Conservation (phyloP, 768 basidiomycete species). For the Galerina sulciceps region DNA sequence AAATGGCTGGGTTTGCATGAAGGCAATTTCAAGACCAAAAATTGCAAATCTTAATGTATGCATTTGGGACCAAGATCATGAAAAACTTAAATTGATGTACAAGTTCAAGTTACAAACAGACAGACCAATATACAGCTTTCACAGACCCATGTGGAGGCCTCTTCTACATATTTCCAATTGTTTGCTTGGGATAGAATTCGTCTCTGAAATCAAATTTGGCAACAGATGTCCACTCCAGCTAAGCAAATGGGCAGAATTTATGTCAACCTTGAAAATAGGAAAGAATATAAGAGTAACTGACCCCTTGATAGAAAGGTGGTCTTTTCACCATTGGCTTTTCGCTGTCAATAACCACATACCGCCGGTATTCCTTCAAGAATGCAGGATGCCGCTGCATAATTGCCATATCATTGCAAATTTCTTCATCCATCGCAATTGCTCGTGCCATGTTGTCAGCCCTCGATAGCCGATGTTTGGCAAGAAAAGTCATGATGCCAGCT, state of each 20-base stretch:
- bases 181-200: constrained; percentile 45
- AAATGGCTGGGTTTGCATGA: constrained; percentile 3
- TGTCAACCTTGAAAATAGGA: background rate
- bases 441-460: constrained; percentile 32
- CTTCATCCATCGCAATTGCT: constrained; percentile 41
- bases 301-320: constrained; percentile 37
- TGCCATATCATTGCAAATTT: constrained; percentile 52
- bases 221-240: constrained; percentile 63
- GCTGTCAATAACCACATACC: constrained; percentile 64
- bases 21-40: background rate
- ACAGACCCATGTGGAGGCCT: too few relatives aligned
- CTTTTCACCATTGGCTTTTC: constrained; percentile 29
- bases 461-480: constrained; percentile 14
- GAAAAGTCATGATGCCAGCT: constrained; percentile 45
- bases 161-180: background rate
- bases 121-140: too few relatives aligned
- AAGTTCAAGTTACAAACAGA: too few relatives aligned
- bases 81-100: background rate
- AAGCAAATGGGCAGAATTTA: constrained; percentile 5
- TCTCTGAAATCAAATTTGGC: constrained; percentile 62
- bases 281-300: constrained; percentile 35
- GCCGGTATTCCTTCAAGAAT: constrained; percentile 63
- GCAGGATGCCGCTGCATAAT: constrained; percentile 65
- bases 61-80: background rate
- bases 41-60: background rate